These are phyloP conservation scores for Didymella pinodella DNA, from an alignment of 2,329 filamentous ascomycete genomes.

Conservation along the genomic window DNA sequence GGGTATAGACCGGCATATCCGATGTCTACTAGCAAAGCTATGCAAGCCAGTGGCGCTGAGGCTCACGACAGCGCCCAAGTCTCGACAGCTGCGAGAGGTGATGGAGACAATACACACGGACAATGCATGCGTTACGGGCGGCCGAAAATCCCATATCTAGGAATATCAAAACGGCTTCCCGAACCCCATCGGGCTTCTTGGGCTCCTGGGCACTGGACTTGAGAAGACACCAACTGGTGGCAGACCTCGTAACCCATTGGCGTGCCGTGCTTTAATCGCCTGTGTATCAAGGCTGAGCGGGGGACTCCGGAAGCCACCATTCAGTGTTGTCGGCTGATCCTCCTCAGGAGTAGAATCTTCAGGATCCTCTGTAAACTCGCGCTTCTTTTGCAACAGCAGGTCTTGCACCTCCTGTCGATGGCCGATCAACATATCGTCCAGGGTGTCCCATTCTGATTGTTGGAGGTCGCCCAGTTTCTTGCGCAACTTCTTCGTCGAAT, in stretches of 20 bases:
- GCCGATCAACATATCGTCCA: conserved; percentile 65
- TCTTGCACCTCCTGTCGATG: conserved; percentile 61
- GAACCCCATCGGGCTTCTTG: conserved; percentile 33
- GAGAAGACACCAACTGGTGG: conserved; percentile 43
- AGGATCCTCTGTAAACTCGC: conserved; percentile 46
- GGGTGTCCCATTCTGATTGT: conserved; percentile 54
- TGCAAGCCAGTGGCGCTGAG: background rate
- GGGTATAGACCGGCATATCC: background rate
- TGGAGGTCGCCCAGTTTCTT: conserved; percentile 65
- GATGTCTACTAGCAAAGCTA: background rate
- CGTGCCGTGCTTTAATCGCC: conserved; percentile 13
- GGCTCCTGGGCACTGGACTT: conserved; percentile 22
- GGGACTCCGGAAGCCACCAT: conserved; percentile 35
- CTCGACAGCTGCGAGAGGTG: conserved; percentile 21
- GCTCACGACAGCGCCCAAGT: background rate
- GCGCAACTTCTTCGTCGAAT: conserved; percentile 63
- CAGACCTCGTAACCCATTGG: conserved; percentile 17
- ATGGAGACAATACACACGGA: background rate
- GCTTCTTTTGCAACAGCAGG: conserved; percentile 55
- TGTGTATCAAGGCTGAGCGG: conserved; percentile 11
- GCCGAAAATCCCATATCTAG: background rate
- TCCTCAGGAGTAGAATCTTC: conserved; percentile 36
- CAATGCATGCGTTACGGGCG: background rate
- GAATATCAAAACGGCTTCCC: conserved; percentile 31
- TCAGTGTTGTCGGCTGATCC: conserved; percentile 19